A percentile compares a stretch with the other conserved stretches of the same genome.
These are phyloP conservation scores for Penicillium sp. DNA, from an alignment of 2,329 filamentous ascomycete species.

Conservation along the genomic window DNA sequence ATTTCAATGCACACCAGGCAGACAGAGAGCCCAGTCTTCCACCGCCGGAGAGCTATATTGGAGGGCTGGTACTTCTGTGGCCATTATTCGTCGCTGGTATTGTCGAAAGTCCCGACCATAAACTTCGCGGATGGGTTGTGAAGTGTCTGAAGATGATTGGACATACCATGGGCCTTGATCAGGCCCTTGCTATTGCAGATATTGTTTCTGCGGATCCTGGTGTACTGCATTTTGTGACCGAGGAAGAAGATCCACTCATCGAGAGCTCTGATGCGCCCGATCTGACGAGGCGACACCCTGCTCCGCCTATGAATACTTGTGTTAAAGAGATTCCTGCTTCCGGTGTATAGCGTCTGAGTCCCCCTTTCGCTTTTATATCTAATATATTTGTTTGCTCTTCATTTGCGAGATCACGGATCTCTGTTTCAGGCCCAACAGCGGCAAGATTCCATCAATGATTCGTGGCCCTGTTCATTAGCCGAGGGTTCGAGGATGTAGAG, in stretches of 20 bases:
- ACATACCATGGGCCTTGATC: conserved; percentile 39
- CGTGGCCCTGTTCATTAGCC: background rate
- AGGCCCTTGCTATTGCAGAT: conserved; percentile 38
- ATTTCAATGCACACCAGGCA: conserved; percentile 30
- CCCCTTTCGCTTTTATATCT: background rate
- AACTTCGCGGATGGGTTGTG: conserved; percentile 34
- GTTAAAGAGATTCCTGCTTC: conserved; percentile 1
- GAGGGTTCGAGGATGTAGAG: no score
- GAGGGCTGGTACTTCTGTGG: conserved; percentile 39
- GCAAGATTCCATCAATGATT: background rate
- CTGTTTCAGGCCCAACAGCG: background rate
- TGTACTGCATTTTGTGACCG: conserved; percentile 23
- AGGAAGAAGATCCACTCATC: conserved; percentile 22
- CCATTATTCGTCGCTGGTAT: conserved; percentile 39
- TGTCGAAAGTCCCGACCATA: conserved; percentile 29
- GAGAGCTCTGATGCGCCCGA: conserved; percentile 1
- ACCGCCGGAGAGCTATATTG: conserved; percentile 31
- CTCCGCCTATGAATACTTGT: conserved; percentile 3
- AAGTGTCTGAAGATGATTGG: conserved; percentile 37
- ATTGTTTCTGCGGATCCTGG: conserved; percentile 32
- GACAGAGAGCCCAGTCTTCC: conserved; percentile 14
- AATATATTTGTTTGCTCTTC: background rate
- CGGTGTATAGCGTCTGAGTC: background rate
- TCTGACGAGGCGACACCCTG: background rate
- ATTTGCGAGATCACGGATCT: background rate